These are phyloP conservation scores for Nannochloropsis gaditana DNA, from an alignment of 108 stramenopile species.

Conservation along the genomic window DNA sequence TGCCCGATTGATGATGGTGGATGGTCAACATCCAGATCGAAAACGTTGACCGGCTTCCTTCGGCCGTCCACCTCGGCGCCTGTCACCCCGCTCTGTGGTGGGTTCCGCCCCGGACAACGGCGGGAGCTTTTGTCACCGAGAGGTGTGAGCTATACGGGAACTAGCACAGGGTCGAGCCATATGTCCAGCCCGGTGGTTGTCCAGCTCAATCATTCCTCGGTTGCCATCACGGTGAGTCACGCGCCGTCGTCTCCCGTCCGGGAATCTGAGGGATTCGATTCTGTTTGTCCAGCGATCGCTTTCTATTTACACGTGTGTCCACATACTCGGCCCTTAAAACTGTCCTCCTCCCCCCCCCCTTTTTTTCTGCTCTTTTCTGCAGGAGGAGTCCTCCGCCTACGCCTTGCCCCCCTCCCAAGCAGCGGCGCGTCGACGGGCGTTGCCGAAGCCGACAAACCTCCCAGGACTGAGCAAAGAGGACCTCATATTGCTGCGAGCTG, in stretches of 20 bases:
- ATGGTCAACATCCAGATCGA: neutral
- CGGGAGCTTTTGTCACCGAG: neutral
- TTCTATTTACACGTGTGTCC: too few relatives aligned
- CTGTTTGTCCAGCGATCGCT: too few relatives aligned
- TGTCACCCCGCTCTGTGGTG: neutral
- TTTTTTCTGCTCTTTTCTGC: neutral
- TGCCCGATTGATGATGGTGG: neutral
- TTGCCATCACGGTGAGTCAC: neutral
- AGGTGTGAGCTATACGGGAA: neutral
- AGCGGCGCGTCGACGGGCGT: neutral
- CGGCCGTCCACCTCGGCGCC: neutral
- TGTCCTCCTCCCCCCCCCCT: neutral
- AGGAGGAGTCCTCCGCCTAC: neutral
- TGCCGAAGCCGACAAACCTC: slow-evolving; percentile 27
- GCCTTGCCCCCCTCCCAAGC: neutral
- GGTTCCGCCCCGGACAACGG: neutral
- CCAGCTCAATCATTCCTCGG: neutral
- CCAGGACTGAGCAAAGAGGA: slow-evolving; percentile 38
- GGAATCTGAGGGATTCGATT: too few relatives aligned
- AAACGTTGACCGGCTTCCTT: neutral
- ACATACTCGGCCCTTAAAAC: too few relatives aligned
- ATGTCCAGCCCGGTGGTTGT: neutral
- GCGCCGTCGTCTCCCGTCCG: neutral
- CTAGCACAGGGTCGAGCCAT: neutral
- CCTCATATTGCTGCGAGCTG: slow-evolving; percentile 39